Evolutionary conservation across 2,329 filamentous ascomycete genomes (phyloP), one percentile per base, ranked within the genome.

Genomic region (Chaetomium olivaceum): DNA sequence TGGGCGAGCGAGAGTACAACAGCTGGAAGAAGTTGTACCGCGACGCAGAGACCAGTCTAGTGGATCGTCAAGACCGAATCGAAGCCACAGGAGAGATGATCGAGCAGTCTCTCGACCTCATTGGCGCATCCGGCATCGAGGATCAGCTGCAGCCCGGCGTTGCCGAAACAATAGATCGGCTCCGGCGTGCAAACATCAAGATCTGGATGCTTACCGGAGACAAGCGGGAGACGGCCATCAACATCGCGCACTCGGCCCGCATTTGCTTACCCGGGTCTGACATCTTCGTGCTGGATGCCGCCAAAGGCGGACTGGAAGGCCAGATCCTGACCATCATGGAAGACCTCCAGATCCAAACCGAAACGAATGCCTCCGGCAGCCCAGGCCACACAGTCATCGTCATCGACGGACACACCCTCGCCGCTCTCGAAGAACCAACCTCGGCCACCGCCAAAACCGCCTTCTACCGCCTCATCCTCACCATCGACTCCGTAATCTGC

Each of bases 191-290:
- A 1, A 93, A 93, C 69, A 95, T 97, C 80, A 96, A 95, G 77
- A 87, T 97, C 70, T 97, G 93, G 93, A 97, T 97, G 93, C 82
- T 97, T 52, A 97, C 93, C 3, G 93, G 93, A 27, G 93, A 97
- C 76, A 96, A 96, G 77, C 86, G 92, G 55, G 93, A 96, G 78
- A 96, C 92, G 0, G 92, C 92, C 52, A 94, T 96, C 78, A 96
- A 96, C 73, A 95, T 96, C 70, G 92, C 91, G 0, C 90, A 97
- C 73, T 94, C 93, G 0, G 94, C 92, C 57, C 87, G 90, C 31
- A 84, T 97, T 36, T 93, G 84, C 72, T 86, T 85, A 67, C 81
- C 84, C 0, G 85, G 91, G 73, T 96, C 92, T 0, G 88, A 90
- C 7, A 77, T 96, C 19, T 91, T 91, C 59, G 85, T 96, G n/a